phyloP scores from a whole-genome alignment of 1,139 yeast species.

The Yamadazyma dushanensis region DNA sequence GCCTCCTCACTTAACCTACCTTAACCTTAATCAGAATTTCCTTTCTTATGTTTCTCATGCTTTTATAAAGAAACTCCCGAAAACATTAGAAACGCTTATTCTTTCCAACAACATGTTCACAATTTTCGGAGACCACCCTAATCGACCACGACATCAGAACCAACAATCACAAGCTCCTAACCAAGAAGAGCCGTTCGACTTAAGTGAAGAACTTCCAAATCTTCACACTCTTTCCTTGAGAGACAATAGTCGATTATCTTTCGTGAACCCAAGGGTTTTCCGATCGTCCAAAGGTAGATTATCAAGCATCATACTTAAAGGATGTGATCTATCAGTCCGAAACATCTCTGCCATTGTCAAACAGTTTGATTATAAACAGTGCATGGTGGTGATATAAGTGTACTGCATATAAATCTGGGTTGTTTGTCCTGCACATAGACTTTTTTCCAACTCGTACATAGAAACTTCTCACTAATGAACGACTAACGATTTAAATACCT shows the following conservation, averaged over 20 bases:
- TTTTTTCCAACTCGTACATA: no score
- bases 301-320: not conserved
- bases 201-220: conserved; percentile 19
- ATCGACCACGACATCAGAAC: no score
- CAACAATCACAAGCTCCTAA: conserved; percentile 18
- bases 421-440: no score
- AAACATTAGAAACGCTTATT: conserved; percentile 23
- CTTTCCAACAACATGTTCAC: conserved; percentile 19
- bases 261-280: conserved; percentile 16
- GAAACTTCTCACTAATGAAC: no score
- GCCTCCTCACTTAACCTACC: conserved; percentile 26
- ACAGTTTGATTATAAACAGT: no score
- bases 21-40: conserved; percentile 30
- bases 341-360: not conserved
- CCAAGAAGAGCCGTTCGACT: conserved; percentile 11
- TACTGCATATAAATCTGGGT: no score
- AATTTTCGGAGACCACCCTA: conserved; percentile 4
- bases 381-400: not conserved
- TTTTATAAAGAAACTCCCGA: conserved; percentile 30
- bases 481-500: no score
- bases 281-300: not conserved
- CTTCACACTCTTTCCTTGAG: conserved; percentile 17
- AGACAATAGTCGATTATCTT: conserved; percentile 16
- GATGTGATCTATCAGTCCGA: not conserved
- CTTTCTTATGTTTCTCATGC: conserved; percentile 21